Base-by-base conservation (phyloP, 164 flowering plant genomes). In the Stephania japonica region DNA sequence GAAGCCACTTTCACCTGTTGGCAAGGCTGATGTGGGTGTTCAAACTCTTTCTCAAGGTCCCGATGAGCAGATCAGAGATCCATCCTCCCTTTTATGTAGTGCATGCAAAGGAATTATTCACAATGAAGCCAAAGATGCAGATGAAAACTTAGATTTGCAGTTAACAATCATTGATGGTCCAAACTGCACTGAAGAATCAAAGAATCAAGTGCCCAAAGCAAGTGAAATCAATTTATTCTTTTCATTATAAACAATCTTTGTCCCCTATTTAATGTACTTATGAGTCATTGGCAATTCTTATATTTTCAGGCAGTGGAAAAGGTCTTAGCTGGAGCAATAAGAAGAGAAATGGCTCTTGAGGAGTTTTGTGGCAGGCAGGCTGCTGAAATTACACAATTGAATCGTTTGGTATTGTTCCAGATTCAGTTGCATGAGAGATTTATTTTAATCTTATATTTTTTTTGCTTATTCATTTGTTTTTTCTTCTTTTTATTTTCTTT, bases 291-390 rank as follows among this genome's bases (percentile, higher is more conserved):
- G 44, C 25, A 62, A 50, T 70, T 62, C 1, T 64, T 61, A 47
- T 21, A 23, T 23, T 1, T 73, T 43, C 87, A 95, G 99, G 98
- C 94, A 50, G 99, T 96, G 63, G 93, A 93, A 79, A 93, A 90
- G 82, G 99, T 96, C 68, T 83, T 96, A 81, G 97, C 99, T 9
- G 99, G 97, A 81, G 89, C 98, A 27, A 85, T 96, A 26, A 83
- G 99, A 78, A 89, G 99, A 81, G 99, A 96, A 85, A 91, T 93
- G 94, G 97, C 99, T 71, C 77, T 96, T 11, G 97, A 93, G 81
- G 98, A 93, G 70, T 82, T 83, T 65, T 90, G 94, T 78, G 81
- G 90, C 47, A 91, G 84, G 81, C 94, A 93, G 86, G 75, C 86
- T 72, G 81, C 92, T 71, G 99, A 91, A 81, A 93, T 96, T 66